Base-by-base conservation (phyloP, 441 rosid species). In the Syzygium malaccense region DNA sequence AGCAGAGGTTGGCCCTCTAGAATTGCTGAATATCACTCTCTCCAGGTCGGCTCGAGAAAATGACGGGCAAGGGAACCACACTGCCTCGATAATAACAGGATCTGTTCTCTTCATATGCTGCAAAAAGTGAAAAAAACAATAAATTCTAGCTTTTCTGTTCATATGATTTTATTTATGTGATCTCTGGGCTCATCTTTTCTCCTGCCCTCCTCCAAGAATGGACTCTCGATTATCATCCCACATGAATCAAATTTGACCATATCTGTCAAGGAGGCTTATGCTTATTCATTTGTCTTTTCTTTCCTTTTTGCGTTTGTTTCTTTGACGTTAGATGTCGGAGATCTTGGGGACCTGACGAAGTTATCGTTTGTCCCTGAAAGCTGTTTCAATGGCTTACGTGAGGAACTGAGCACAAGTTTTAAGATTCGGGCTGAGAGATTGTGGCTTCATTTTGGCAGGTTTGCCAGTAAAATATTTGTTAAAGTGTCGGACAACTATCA, bases 1-100 rank as follows among this genome's bases (percentile, higher is more conserved):
- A 45, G 20, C 66, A 7, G 17, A 45, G 1, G 4, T 3, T 8
- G 89, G 87, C 17, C 62, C 54, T 20, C 87, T 88, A 20, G 55
- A 48, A 23, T 14, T 53, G 51, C 25, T 7, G 32, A 55, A 68
- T 10, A 8, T 9, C 14, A 12, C 51, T 9, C 48, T 60, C 48
- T 87, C 12, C 30, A n/a, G 68, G 20, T 89, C 90, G 48, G 64
- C 90, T 9, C 68, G 88, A 7, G 89, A 91, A 56, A 87, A 80
- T 33, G 68, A 19, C 41, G 88, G 89, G 2, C 91, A 89, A 60
- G 89, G 91, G 20, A 91, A 85, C 3, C 88, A 88, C 71, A 89
- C 91, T 11, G 91, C 90, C 20, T 90, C 90, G 3, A 87, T n/a
- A 0, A 85, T 88, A 8, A 87, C 66, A 5, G 90, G 90, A 20